Evolutionary conservation across 2,329 filamentous ascomycete genomes (phyloP).

Genomic region (Aureobasidium sp.): DNA sequence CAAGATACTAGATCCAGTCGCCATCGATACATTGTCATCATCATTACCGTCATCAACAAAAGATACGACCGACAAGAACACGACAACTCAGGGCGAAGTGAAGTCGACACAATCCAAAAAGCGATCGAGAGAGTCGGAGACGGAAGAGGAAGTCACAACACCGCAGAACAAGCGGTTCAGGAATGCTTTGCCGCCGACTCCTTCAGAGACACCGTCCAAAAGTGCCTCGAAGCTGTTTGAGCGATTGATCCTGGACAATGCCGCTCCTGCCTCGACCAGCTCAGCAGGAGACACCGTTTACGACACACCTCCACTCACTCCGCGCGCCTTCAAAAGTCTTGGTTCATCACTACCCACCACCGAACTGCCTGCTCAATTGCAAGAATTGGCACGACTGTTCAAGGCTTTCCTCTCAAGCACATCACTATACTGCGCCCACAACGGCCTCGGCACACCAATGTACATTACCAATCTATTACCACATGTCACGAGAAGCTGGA

Average conservation of each 20-base stretch:
- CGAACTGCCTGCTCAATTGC: conserved; percentile 32
- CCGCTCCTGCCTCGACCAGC: conserved; percentile 10
- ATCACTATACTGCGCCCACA: conserved; percentile 42
- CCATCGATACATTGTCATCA: not conserved
- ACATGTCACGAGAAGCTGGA: conserved; percentile 36
- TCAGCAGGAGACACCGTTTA: conserved; percentile 16
- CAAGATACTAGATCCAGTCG: not conserved
- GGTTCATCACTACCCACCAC: not conserved
- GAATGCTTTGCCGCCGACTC: conserved; percentile 22
- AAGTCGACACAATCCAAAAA: conserved; percentile 9
- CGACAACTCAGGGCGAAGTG: not conserved
- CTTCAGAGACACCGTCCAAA: conserved; percentile 28
- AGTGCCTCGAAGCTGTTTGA: conserved; percentile 27
- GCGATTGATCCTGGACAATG: conserved; percentile 20
- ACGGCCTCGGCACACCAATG: conserved; percentile 36
- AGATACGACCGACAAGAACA: not conserved
- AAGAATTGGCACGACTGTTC: conserved; percentile 37
- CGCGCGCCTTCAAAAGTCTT: conserved; percentile 15
- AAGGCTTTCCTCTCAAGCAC: conserved; percentile 41
- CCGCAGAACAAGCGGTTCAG: conserved; percentile 27
- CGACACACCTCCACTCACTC: conserved; percentile 27
- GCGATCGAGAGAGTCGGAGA: conserved; percentile 10
- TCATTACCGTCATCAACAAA: not conserved
- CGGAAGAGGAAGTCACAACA: conserved; percentile 16
- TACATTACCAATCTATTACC: conserved; percentile 33